Conservation (phyloP, 2,329 filamentous ascomycete genomes). For the Pezizomycotina sp. region DNA sequence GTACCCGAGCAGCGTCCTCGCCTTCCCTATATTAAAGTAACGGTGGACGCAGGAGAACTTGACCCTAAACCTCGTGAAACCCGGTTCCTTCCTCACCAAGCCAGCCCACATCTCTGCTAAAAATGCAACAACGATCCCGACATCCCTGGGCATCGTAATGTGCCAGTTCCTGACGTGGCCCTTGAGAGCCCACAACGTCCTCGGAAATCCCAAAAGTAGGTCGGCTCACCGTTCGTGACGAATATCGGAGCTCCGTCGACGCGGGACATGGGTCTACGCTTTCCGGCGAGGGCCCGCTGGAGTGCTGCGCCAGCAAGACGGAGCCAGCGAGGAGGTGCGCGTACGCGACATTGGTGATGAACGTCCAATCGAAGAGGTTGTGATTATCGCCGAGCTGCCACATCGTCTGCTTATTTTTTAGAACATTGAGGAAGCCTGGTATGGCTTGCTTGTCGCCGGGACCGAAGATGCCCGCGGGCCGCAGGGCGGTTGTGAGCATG, state of each 20-base stretch:
- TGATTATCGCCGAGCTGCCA: conserved; percentile 65
- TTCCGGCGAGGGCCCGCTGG: conserved; percentile 29
- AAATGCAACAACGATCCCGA: conserved; percentile 22
- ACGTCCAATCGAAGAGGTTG: conserved; percentile 56
- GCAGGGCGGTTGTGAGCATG: conserved; percentile 61
- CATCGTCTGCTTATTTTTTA: conserved; percentile 49
- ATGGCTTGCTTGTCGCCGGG: conserved; percentile 56
- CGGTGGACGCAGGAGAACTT: conserved; percentile 26
- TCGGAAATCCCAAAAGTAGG: conserved; percentile 80
- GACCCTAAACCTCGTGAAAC: conserved; percentile 25
- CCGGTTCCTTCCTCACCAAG: conserved; percentile 25
- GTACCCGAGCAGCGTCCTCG: conserved; percentile 27
- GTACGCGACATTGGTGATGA: conserved; percentile 53
- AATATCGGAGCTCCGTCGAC: conserved; percentile 79
- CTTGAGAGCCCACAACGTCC: conserved; percentile 52
- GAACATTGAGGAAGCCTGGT: conserved; percentile 55
- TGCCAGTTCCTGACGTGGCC: conserved; percentile 25
- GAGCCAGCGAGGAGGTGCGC: conserved; percentile 67
- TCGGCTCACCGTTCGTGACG: conserved; percentile 73
- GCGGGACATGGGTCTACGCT: conserved; percentile 47
- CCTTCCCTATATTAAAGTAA: conserved; percentile 28
- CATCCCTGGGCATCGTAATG: conserved; percentile 18
- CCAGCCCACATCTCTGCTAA: conserved; percentile 24
- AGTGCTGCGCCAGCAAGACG: conserved; percentile 48
- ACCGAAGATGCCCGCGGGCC: conserved; percentile 79